A percentile compares a stretch with the other conserved stretches of the same genome.
Conservation (phyloP, 2,329 filamentous ascomycete genomes). For the Elsinoe arachidis region DNA sequence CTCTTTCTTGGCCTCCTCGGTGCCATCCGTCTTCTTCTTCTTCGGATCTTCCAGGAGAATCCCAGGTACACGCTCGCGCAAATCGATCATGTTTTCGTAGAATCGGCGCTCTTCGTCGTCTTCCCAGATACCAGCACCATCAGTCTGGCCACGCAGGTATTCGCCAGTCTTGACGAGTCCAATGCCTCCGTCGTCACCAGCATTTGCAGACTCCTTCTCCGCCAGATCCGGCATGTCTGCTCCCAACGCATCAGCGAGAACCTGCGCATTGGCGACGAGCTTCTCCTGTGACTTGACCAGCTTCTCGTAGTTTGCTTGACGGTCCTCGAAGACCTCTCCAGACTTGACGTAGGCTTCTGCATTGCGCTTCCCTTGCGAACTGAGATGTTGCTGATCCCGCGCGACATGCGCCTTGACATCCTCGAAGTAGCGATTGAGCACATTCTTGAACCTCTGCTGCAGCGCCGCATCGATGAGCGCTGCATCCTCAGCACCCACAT, state of each 20-base stretch:
- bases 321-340: conserved; percentile 94
- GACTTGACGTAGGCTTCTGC: conserved; percentile 98
- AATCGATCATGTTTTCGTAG: conserved; percentile 91
- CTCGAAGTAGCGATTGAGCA: conserved; percentile 81
- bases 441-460: conserved; percentile 75
- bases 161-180: conserved; percentile 90
- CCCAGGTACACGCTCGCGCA: conserved; percentile 90
- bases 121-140: conserved; percentile 94
- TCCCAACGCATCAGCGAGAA: conserved; percentile 78
- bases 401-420: conserved; percentile 83
- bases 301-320: conserved; percentile 92
- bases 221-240: conserved; percentile 90
- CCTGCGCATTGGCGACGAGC: conserved; percentile 79
- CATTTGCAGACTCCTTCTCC: conserved; percentile 64
- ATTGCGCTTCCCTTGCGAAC: conserved; percentile 82
- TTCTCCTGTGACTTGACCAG: conserved; percentile 87
- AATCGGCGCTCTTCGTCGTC: conserved; percentile 97
- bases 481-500: conserved; percentile 50
- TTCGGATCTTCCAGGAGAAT: conserved; percentile 90
- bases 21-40: conserved; percentile 78
- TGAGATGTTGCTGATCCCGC: conserved; percentile 84
- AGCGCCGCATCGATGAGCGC: conserved; percentile 69
- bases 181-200: conserved; percentile 64
- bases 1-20: conserved; percentile 76
- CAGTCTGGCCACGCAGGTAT: conserved; percentile 80